Conservation (phyloP, 2,329 filamentous ascomycete genomes). For the Lachnellula cervina region DNA sequence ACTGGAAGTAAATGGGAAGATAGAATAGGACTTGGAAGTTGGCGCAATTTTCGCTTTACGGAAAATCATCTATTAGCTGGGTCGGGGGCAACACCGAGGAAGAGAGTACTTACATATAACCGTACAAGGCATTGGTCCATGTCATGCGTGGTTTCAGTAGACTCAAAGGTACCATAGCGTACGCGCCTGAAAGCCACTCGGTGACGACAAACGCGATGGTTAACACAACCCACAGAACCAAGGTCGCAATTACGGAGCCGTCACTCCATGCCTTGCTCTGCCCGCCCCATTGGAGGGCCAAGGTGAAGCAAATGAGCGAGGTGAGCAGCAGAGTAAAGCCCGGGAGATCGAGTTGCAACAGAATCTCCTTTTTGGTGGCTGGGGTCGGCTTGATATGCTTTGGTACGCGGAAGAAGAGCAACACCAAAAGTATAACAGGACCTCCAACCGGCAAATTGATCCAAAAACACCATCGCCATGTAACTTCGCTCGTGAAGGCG, state of each 20-base stretch:
- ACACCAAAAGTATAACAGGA: slow-evolving; percentile 14
- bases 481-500: slow-evolving; percentile 30
- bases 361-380: slow-evolving; percentile 36
- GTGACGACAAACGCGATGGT: slow-evolving; percentile 31
- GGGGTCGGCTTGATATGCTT: slow-evolving; percentile 31
- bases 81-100: slow-evolving; percentile 7
- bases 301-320: slow-evolving; percentile 36
- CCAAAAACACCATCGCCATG: slow-evolving; percentile 32
- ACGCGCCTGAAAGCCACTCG: slow-evolving; percentile 37
- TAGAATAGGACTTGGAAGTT: slow-evolving; percentile 38
- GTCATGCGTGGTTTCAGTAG: slow-evolving; percentile 1
- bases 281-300: slow-evolving; percentile 43
- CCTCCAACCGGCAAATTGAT: slow-evolving; percentile 38
- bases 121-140: slow-evolving; percentile 2
- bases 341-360: slow-evolving; percentile 41
- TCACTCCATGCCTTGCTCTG: slow-evolving; percentile 38
- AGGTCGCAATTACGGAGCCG: slow-evolving; percentile 35
- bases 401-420: slow-evolving; percentile 40
- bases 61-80: background rate
- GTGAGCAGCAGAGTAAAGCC: slow-evolving; percentile 40
- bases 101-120: slow-evolving; percentile 19
- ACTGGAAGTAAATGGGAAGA: slow-evolving; percentile 46
- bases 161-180: slow-evolving; percentile 40
- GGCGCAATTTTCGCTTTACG: slow-evolving; percentile 32
- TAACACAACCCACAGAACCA: slow-evolving; percentile 31